These are phyloP conservation scores for Jatropha multifida DNA, from an alignment of 441 rosid species.

Conservation along the genomic window DNA sequence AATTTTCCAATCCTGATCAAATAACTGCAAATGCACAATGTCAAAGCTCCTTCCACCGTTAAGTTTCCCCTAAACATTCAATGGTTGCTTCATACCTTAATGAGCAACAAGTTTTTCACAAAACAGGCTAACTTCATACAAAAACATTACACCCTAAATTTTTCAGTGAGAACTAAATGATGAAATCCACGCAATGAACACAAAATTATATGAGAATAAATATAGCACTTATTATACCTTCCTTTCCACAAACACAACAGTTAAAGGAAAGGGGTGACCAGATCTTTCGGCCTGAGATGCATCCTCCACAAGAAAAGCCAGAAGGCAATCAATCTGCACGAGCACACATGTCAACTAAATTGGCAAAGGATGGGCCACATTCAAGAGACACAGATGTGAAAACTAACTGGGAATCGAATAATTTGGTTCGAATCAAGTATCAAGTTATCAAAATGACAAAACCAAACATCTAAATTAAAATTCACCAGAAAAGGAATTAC, in stretches of 20 bases:
- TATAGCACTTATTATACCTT: conserved; percentile 27
- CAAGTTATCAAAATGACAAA: not conserved
- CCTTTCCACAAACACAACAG: conserved; percentile 42
- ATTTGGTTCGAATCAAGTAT: not conserved
- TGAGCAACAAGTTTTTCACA: no score
- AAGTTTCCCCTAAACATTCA: no score
- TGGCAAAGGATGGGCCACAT: not conserved
- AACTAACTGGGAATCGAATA: not conserved
- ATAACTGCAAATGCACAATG: no score
- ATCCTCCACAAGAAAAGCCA: conserved; percentile 36
- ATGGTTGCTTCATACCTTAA: no score
- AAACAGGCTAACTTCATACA: no score
- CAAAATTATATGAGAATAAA: not conserved
- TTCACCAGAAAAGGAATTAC: not conserved
- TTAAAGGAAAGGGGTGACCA: conserved; percentile 35
- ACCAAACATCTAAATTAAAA: not conserved
- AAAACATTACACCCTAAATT: not conserved
- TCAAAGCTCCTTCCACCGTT: no score
- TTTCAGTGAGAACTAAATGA: not conserved
- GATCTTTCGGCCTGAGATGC: conserved; percentile 35
- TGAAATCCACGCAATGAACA: not conserved
- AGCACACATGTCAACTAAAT: conserved; percentile 12
- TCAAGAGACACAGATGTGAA: not conserved
- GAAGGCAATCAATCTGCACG: conserved; percentile 37
- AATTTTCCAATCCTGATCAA: no score